Conservation (phyloP, 768 basidiomycete genomes). For the Pisolithus orientalis region DNA sequence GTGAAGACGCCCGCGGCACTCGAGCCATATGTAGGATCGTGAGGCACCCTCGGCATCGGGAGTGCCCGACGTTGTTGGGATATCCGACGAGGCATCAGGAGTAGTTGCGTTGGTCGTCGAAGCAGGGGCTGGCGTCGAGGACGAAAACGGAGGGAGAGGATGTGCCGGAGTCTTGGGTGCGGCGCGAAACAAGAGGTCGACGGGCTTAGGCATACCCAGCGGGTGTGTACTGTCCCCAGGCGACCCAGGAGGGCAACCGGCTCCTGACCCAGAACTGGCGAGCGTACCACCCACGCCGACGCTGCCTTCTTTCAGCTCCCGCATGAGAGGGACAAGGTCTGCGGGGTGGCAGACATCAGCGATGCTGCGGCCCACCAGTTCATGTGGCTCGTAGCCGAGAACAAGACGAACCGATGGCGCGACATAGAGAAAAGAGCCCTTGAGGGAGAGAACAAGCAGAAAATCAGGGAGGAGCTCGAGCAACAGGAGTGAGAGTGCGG, state of each 20-base stretch:
- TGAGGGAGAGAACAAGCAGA: constrained; percentile 85
- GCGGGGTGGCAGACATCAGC: constrained; percentile 83
- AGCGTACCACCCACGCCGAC: constrained; percentile 9
- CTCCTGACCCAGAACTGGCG: constrained; percentile 10
- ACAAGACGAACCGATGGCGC: constrained; percentile 73
- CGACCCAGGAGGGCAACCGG: constrained; percentile 12
- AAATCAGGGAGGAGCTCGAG: constrained; percentile 70
- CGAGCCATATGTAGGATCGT: constrained; percentile 77
- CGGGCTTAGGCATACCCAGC: constrained; percentile 40
- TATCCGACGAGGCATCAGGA: not conserved
- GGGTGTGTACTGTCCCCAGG: constrained; percentile 2
- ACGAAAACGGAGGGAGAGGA: constrained; percentile 1
- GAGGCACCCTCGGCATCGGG: not conserved
- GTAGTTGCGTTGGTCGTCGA: not conserved
- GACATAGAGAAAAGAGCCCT: constrained; percentile 89
- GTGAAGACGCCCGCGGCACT: constrained; percentile 82
- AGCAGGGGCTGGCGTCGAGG: not conserved
- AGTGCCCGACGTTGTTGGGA: not conserved
- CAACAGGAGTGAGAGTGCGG: constrained; percentile 36
- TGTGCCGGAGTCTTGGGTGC: constrained; percentile 44
- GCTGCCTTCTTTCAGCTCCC: constrained; percentile 75
- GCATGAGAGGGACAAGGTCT: constrained; percentile 85
- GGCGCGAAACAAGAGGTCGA: constrained; percentile 84
- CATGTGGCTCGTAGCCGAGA: constrained; percentile 81
- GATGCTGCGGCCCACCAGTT: constrained; percentile 74